Percentiles rank a stretch among this genome's conserved stretches.
Conservation (phyloP, 345 rosid species). For the Schrenkiella parvula region DNA sequence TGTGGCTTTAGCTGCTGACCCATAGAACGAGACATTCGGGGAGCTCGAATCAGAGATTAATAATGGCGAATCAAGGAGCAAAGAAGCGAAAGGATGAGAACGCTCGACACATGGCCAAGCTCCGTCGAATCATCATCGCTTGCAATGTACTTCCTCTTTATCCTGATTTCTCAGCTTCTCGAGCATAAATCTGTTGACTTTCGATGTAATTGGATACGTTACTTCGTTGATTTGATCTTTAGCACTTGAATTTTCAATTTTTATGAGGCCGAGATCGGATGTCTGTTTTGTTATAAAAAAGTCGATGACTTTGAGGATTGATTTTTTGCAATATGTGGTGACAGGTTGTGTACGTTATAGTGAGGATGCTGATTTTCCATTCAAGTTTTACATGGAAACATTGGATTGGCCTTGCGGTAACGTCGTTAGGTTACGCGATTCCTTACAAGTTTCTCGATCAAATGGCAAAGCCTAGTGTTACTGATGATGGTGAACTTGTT, state of each 20-base stretch:
- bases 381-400: slow-evolving; percentile 79
- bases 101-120: slow-evolving; percentile 67
- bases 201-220: background rate
- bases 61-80: slow-evolving; percentile 94
- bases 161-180: background rate
- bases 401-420: slow-evolving; percentile 66
- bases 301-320: background rate
- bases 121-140: slow-evolving; percentile 60
- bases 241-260: background rate
- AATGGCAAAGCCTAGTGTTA: slow-evolving; percentile 73
- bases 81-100: slow-evolving; percentile 92
- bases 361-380: slow-evolving; percentile 60
- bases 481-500: slow-evolving; percentile 69
- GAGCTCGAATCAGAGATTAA: background rate
- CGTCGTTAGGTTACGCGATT: slow-evolving; percentile 54
- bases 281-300: too few relatives aligned
- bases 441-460: slow-evolving; percentile 72
- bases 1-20: background rate
- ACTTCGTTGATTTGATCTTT: background rate
- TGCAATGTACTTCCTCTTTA: slow-evolving; percentile 49
- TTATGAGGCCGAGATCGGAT: background rate
- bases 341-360: slow-evolving; percentile 62
- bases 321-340: background rate
- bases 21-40: background rate
- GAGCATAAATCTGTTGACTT: background rate